Conservation (phyloP, 176 grass and related monocot genomes). For the Tuctoria greenei region DNA sequence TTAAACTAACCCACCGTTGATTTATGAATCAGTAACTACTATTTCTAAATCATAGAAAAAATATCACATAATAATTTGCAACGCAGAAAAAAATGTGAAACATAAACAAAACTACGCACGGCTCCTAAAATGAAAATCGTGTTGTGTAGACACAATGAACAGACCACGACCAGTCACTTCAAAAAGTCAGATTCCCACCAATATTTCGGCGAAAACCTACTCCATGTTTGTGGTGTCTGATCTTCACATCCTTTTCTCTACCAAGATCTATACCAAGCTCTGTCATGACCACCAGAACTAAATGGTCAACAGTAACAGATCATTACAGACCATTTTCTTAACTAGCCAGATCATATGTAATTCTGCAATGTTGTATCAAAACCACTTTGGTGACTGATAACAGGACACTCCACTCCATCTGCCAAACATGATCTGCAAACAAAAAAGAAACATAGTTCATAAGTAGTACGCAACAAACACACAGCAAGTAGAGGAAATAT, state of each 20-base stretch:
- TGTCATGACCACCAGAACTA: constrained; percentile 28
- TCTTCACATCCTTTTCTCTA: constrained; percentile 38
- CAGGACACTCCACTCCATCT: constrained; percentile 21
- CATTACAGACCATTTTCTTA: constrained; percentile 42
- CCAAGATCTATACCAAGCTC: constrained; percentile 36
- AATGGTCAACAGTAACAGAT: constrained; percentile 33
- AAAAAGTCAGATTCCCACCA: constrained; percentile 37
- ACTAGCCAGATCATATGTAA: constrained; percentile 29
- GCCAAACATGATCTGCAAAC: constrained; percentile 41
- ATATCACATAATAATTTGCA: constrained; percentile 11
- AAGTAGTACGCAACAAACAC: neutral
- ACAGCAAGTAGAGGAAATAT: neutral
- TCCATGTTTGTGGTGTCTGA: constrained; percentile 31
- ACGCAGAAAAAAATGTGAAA: neutral
- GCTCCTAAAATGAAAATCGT: constrained; percentile 15
- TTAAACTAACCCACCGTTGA: neutral
- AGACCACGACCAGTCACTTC: constrained; percentile 15
- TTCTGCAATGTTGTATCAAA: constrained; percentile 22
- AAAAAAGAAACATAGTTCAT: neutral
- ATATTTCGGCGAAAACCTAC: constrained; percentile 39
- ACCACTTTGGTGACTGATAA: constrained; percentile 7
- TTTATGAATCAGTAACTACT: constrained; percentile 23
- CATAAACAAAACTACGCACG: constrained; percentile 13
- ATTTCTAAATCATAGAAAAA: neutral
- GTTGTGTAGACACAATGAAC: constrained; percentile 26